These are phyloP conservation scores for Diplodia seriata DNA, from an alignment of 2,329 filamentous ascomycete genomes.

Conservation along the genomic window DNA sequence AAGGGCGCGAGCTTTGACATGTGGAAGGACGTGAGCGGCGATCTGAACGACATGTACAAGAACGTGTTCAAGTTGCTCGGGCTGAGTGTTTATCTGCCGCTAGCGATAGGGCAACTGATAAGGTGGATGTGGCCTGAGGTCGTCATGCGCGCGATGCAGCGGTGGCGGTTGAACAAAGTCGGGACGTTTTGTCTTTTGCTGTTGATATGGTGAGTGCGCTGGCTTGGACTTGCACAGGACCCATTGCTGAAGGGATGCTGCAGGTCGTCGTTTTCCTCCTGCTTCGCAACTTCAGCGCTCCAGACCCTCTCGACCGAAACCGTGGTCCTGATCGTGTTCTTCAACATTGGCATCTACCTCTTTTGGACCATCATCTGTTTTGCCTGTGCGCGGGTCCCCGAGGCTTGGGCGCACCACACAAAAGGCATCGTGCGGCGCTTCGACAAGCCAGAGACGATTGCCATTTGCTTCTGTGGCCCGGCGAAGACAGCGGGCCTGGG, in stretches of 20 bases:
- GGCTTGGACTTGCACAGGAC: background rate
- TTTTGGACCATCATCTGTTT: constrained; percentile 32
- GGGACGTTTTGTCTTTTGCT: constrained; percentile 29
- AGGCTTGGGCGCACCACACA: background rate
- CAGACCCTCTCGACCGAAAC: constrained; percentile 23
- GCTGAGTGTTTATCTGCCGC: constrained; percentile 31
- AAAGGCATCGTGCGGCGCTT: constrained; percentile 18
- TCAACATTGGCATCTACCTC: constrained; percentile 32
- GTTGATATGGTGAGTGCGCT: constrained; percentile 26
- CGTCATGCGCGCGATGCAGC: constrained; percentile 6
- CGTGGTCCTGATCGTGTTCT: constrained; percentile 28
- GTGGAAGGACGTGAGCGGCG: constrained; percentile 21
- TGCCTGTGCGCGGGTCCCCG: constrained; percentile 9
- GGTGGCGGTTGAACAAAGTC: constrained; percentile 19
- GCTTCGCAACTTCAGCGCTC: constrained; percentile 28
- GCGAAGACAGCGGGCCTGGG: constrained; percentile 30
- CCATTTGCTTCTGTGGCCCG: constrained; percentile 32
- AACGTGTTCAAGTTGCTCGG: constrained; percentile 30
- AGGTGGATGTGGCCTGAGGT: constrained; percentile 27
- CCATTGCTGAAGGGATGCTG: background rate
- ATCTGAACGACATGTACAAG: constrained; percentile 30
- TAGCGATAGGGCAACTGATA: constrained; percentile 23
- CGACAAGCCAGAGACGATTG: constrained; percentile 25
- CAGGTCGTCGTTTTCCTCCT: constrained; percentile 31
- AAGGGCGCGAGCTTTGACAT: constrained; percentile 13